A percentile compares a stretch with the other conserved stretches of the same genome.
Conservation (phyloP, 2,329 filamentous ascomycete species). For the Didymellaceae sp. region DNA sequence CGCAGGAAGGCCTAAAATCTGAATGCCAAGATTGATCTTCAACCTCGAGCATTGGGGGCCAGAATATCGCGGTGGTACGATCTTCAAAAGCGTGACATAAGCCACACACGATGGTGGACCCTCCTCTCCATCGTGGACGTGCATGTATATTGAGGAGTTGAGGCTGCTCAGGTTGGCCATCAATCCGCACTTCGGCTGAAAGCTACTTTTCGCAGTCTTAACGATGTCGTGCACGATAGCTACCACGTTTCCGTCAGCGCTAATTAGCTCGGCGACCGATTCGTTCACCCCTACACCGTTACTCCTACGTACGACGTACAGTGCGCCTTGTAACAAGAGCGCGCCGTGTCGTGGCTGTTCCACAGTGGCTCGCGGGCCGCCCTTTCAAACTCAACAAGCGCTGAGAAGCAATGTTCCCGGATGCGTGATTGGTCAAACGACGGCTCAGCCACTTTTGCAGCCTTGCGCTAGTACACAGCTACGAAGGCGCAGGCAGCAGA, state of each 20-base stretch:
- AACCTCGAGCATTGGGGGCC: background rate
- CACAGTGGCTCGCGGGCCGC: background rate
- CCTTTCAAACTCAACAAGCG: conserved; percentile 1
- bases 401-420: background rate
- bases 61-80: background rate
- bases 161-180: too few relatives aligned
- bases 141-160: too few relatives aligned
- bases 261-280: background rate
- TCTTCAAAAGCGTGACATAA: background rate
- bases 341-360: background rate
- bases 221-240: background rate
- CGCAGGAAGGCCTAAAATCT: background rate
- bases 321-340: background rate
- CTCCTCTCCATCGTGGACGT: too few relatives aligned
- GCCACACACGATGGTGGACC: too few relatives aligned
- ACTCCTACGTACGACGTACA: background rate
- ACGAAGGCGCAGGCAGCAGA: background rate
- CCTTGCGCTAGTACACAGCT: conserved; percentile 8
- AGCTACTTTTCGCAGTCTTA: too few relatives aligned
- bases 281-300: background rate
- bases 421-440: background rate
- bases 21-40: background rate
- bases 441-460: conserved; percentile 6
- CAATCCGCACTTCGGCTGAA: too few relatives aligned
- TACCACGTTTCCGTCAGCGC: background rate